phyloP scores from a whole-genome alignment of 2,329 filamentous ascomycete genomes.

The Botrytis fragariae region DNA sequence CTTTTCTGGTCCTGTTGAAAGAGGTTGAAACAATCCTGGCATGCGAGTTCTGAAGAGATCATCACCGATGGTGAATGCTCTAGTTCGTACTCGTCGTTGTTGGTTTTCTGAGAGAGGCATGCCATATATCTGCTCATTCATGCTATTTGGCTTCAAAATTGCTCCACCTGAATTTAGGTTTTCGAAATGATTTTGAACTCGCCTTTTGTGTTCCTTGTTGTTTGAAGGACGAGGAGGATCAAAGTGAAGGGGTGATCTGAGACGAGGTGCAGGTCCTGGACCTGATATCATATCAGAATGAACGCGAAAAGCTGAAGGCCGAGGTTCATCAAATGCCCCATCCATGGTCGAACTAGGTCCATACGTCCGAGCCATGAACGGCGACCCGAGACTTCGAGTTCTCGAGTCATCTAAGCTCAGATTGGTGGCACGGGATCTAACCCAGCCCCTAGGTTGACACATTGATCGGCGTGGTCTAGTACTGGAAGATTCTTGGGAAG shows the following conservation, averaged over 20 bases:
- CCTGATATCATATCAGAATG: slow-evolving; percentile 22
- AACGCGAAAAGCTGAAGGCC: slow-evolving; percentile 23
- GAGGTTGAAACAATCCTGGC: slow-evolving; percentile 28
- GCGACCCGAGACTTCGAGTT: slow-evolving; percentile 31
- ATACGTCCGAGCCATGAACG: slow-evolving; percentile 57
- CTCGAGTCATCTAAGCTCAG: slow-evolving; percentile 16
- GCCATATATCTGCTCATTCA: slow-evolving; percentile 37
- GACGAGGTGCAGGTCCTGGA: slow-evolving; percentile 19
- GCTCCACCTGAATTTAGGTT: slow-evolving; percentile 32
- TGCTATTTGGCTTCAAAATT: slow-evolving; percentile 33
- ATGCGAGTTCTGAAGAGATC: slow-evolving; percentile 29
- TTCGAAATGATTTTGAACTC: slow-evolving; percentile 34
- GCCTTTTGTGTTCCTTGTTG: slow-evolving; percentile 35
- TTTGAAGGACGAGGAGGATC: slow-evolving; percentile 32
- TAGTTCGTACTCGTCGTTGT: slow-evolving; percentile 35
- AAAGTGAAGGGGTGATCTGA: slow-evolving; percentile 36
- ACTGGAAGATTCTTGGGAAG: slow-evolving; percentile 22
- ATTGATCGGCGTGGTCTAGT: background rate
- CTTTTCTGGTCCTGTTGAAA: slow-evolving; percentile 10
- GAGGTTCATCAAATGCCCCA: slow-evolving; percentile 22
- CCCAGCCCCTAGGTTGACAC: slow-evolving; percentile 8
- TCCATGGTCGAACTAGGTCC: slow-evolving; percentile 53
- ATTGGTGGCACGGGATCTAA: background rate
- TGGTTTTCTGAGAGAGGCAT: slow-evolving; percentile 25
- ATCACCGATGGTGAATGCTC: slow-evolving; percentile 39